Evolutionary conservation across 305 asterid species (phyloP).

Genomic region (Fraxinus greggii): DNA sequence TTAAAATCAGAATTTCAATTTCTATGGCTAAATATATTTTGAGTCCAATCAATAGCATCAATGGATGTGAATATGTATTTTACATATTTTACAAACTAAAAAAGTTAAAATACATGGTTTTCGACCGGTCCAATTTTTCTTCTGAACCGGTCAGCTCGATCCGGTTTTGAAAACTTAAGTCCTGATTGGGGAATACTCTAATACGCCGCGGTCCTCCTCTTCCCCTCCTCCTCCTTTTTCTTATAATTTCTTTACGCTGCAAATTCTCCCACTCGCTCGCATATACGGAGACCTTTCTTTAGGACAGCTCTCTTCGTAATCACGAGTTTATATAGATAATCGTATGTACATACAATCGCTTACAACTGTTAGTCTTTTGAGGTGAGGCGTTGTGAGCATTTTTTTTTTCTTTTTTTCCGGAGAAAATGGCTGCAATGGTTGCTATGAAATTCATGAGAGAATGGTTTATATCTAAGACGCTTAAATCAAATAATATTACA

Average conservation of each 20-base stretch:
- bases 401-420: not conserved
- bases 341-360: conserved; percentile 4
- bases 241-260: not conserved
- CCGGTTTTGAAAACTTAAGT: not conserved
- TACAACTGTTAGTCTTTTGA: conserved; percentile 2
- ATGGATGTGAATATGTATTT: not conserved
- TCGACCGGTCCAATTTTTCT: not conserved
- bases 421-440: conserved; percentile 58
- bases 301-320: not conserved
- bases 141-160: not conserved
- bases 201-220: not conserved
- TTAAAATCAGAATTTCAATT: no score
- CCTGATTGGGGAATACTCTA: not conserved
- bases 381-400: conserved; percentile 5
- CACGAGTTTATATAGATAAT: not conserved
- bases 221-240: not conserved
- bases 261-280: not conserved
- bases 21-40: no score
- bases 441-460: conserved; percentile 46
- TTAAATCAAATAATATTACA: conserved; percentile 30
- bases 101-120: not conserved
- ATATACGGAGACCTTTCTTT: not conserved
- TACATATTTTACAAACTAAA: not conserved
- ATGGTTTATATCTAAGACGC: conserved; percentile 30
- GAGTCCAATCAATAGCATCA: not conserved